Evolutionary conservation across 805 yeast genomes (phyloP).

Genomic region (Lipomyces kockii): DNA sequence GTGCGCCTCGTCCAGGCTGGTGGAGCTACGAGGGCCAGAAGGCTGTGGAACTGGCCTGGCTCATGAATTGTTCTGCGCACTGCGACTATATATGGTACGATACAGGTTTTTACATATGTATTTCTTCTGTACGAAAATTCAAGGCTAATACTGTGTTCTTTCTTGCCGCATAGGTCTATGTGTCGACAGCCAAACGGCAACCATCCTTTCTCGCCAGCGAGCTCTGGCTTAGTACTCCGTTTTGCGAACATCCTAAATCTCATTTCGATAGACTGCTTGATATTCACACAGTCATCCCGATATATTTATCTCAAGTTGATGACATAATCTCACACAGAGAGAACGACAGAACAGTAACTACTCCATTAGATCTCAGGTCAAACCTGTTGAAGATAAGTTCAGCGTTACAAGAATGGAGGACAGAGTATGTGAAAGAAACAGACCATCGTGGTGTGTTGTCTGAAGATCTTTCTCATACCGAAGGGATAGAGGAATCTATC

Average conservation of each 20-base stretch:
- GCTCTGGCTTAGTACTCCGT: constrained; percentile 7
- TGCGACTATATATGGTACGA: constrained; percentile 8
- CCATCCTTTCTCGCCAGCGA: constrained; percentile 4
- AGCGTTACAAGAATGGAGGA: constrained; percentile 4
- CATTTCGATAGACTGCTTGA: constrained; percentile 7
- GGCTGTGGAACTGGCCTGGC: constrained; percentile 3
- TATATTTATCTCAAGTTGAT: constrained; percentile 4
- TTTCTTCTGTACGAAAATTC: background rate
- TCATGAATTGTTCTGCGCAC: constrained; percentile 4
- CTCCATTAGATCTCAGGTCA: constrained; percentile 1
- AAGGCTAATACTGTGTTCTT: background rate
- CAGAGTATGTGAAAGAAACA: background rate
- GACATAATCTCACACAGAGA: constrained; percentile 1
- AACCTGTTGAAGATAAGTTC: constrained; percentile 1
- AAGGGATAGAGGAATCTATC: background rate
- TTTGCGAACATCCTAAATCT: constrained; percentile 3
- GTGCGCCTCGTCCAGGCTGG: constrained; percentile 5
- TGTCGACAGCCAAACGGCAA: constrained; percentile 8
- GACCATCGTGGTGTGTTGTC: background rate
- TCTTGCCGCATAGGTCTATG: background rate
- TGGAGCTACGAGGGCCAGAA: constrained; percentile 7
- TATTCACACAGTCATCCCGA: constrained; percentile 4
- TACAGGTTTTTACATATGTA: background rate
- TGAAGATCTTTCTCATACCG: background rate
- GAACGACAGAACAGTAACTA: background rate